Conservation (phyloP, 805 yeast species). For the Yamadazyma akitaensis region DNA sequence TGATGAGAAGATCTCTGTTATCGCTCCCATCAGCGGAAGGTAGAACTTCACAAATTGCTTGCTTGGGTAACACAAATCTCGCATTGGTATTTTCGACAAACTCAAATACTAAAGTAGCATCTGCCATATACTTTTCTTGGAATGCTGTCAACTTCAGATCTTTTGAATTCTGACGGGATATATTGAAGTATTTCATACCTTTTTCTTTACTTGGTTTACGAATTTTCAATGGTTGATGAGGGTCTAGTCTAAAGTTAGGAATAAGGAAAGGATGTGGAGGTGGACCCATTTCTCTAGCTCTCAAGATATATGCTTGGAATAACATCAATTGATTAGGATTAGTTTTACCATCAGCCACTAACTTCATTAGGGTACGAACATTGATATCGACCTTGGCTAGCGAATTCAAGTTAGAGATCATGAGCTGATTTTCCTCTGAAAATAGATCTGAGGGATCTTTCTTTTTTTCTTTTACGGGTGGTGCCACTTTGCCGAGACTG, state of each 20-base stretch:
- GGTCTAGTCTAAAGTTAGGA: constrained; percentile 18
- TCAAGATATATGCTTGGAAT: constrained; percentile 76
- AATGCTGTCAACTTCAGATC: constrained; percentile 70
- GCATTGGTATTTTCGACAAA: constrained; percentile 75
- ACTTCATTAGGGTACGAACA: constrained; percentile 70
- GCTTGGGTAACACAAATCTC: constrained; percentile 71
- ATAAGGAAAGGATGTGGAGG: constrained; percentile 30
- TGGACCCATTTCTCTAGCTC: constrained; percentile 75
- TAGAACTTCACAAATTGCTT: constrained; percentile 65
- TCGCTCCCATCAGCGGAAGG: constrained; percentile 25
- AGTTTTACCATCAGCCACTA: constrained; percentile 83
- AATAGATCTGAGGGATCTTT: constrained; percentile 39
- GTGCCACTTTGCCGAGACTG: not conserved
- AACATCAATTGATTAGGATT: constrained; percentile 64
- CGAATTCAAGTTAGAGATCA: constrained; percentile 80
- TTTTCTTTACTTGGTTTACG: constrained; percentile 20
- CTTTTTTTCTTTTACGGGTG: constrained; percentile 4
- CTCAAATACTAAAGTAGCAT: constrained; percentile 80
- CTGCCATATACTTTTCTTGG: constrained; percentile 65
- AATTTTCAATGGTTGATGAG: constrained; percentile 22
- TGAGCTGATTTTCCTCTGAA: constrained; percentile 66
- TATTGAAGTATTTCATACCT: constrained; percentile 18
- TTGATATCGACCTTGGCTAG: constrained; percentile 74
- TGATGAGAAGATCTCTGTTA: constrained; percentile 42
- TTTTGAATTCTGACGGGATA: constrained; percentile 19